Conservation (phyloP, 1,139 yeast species). For the Eremothecium cymbalariae region DNA sequence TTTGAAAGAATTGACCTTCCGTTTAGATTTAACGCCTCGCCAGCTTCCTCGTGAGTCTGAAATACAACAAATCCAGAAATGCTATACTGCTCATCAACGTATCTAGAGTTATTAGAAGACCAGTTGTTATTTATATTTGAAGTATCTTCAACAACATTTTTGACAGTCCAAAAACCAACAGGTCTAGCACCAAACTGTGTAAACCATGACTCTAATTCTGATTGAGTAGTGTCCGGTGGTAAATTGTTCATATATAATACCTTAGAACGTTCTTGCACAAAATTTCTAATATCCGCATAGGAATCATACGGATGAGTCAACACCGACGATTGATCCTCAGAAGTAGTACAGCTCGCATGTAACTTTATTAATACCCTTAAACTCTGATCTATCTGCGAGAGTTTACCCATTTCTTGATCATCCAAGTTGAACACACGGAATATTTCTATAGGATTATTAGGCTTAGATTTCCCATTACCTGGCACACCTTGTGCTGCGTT, state of each 20-base stretch:
- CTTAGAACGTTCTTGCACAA: slow-evolving; percentile 64
- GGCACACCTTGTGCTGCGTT: slow-evolving; percentile 10
- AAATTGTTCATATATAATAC: slow-evolving; percentile 71
- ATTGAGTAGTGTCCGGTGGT: slow-evolving; percentile 80
- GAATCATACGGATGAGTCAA: slow-evolving; percentile 69
- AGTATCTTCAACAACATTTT: slow-evolving; percentile 32
- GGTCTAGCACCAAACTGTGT: slow-evolving; percentile 82
- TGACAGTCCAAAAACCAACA: slow-evolving; percentile 81
- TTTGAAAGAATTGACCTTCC: slow-evolving; percentile 40
- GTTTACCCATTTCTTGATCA: not conserved
- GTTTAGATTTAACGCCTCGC: slow-evolving; percentile 66
- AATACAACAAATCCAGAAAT: slow-evolving; percentile 81
- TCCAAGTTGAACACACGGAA: not conserved
- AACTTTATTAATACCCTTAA: slow-evolving; percentile 38
- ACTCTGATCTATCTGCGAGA: slow-evolving; percentile 12
- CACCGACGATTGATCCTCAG: slow-evolving; percentile 46
- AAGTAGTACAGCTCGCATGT: slow-evolving; percentile 46
- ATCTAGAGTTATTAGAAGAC: slow-evolving; percentile 27
- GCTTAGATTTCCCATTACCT: not conserved
- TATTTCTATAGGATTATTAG: not conserved
- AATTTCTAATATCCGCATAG: slow-evolving; percentile 59
- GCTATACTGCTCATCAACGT: slow-evolving; percentile 31
- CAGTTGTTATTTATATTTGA: slow-evolving; percentile 18
- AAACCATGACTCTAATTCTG: slow-evolving; percentile 88
- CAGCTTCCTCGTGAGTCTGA: slow-evolving; percentile 77